phyloP scores from a whole-genome alignment of 352 stramenopile species.

The Pythium aristosporum region DNA sequence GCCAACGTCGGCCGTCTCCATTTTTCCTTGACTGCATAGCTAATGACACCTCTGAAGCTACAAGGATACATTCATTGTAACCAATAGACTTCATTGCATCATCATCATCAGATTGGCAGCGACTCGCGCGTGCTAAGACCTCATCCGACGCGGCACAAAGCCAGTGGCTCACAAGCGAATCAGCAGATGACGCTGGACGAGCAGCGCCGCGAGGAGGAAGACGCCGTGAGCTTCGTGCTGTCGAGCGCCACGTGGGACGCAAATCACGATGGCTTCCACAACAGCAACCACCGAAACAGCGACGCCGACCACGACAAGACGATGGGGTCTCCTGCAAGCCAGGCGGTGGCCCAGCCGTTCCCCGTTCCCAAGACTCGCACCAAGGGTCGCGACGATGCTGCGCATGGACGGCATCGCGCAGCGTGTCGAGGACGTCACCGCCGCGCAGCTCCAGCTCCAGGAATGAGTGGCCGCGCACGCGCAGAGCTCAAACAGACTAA shows the following conservation, averaged over 20 bases:
- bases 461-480: slow-evolving; percentile 2
- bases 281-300: slow-evolving; percentile 2
- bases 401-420: slow-evolving; percentile 3
- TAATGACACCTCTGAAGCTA: too few relatives aligned
- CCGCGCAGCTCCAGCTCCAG: slow-evolving; percentile 6
- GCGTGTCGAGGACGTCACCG: slow-evolving; percentile 6
- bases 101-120: too few relatives aligned
- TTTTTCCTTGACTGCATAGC: too few relatives aligned
- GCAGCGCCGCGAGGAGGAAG: slow-evolving; percentile 26
- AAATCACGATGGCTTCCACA: neutral
- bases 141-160: too few relatives aligned
- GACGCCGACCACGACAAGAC: slow-evolving; percentile 3
- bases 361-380: slow-evolving; percentile 5
- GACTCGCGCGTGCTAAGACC: too few relatives aligned
- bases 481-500: slow-evolving; percentile 3
- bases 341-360: slow-evolving; percentile 7
- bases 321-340: slow-evolving; percentile 7
- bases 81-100: too few relatives aligned
- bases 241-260: neutral
- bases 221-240: slow-evolving; percentile 11
- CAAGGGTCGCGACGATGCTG: slow-evolving; percentile 7
- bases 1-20: too few relatives aligned
- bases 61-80: too few relatives aligned
- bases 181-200: slow-evolving; percentile 77
- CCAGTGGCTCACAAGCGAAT: too few relatives aligned